A percentile compares a stretch with the other conserved stretches of the same genome.
phyloP scores from a whole-genome alignment of 139 green algal genomes.

The Auxenochlorella protothecoides region DNA sequence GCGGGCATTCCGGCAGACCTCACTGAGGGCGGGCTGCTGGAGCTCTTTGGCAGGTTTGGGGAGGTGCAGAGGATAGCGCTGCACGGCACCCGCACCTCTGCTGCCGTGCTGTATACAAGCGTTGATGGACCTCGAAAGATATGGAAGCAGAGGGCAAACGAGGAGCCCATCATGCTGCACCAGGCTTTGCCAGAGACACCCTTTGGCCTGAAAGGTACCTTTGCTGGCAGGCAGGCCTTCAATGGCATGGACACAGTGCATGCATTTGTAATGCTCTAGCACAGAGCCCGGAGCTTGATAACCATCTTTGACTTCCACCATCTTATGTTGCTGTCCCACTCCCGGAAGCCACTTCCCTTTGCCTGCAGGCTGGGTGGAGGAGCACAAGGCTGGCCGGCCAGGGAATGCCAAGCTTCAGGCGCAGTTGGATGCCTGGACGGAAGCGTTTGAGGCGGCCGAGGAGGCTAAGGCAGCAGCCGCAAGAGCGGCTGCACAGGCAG shows the following conservation, averaged over 20 bases:
- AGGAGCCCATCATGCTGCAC: conserved; percentile 9
- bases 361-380: conserved; percentile 44
- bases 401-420: conserved; percentile 21
- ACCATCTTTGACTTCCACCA: no score
- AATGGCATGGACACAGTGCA: no score
- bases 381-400: conserved; percentile 42
- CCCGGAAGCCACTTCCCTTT: no score
- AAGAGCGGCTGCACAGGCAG: conserved; percentile 35
- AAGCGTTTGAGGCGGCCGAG: conserved; percentile 45
- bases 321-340: no score
- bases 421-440: conserved; percentile 60
- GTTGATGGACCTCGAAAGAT: conserved; percentile 4
- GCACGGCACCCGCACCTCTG: conserved; percentile 42
- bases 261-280: no score
- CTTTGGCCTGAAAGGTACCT: conserved; percentile 39
- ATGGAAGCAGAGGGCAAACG: conserved; percentile 14
- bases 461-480: conserved; percentile 7
- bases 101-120: conserved; percentile 40
- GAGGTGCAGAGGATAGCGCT: conserved; percentile 38
- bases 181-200: conserved; percentile 10
- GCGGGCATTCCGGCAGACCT: conserved; percentile 35
- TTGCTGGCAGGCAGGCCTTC: no score
- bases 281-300: no score
- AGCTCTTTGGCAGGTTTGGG: conserved; percentile 49
- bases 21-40: conserved; percentile 22